Percentiles rank a stretch among this genome's conserved stretches.
phyloP scores from a whole-genome alignment of 352 stramenopile species.

The Nothophytophthora sp. region DNA sequence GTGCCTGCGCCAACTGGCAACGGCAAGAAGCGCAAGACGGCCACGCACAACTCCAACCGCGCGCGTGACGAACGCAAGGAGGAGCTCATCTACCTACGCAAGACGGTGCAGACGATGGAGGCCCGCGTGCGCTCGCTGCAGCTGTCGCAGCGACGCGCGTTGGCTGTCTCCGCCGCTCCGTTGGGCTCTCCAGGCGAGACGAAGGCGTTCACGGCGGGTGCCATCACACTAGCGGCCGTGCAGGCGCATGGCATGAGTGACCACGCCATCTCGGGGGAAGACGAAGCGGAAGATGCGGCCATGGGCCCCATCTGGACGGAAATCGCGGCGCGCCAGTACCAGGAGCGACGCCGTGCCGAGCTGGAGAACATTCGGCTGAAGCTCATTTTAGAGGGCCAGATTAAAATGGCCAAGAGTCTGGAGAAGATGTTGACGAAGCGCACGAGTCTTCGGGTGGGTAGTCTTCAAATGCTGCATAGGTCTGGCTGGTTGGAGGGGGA shows the following conservation, averaged over 20 bases:
- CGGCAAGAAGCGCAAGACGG: constrained; percentile 46
- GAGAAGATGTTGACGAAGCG: constrained; percentile 60
- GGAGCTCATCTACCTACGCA: constrained; percentile 68
- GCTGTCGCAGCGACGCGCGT: constrained; percentile 30
- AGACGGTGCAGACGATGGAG: constrained; percentile 58
- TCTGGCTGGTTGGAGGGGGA: constrained; percentile 1
- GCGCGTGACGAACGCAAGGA: constrained; percentile 63
- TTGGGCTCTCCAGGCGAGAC: constrained; percentile 19
- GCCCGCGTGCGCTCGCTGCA: constrained; percentile 34
- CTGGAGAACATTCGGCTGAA: constrained; percentile 63
- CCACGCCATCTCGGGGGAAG: constrained; percentile 14
- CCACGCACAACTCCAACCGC: constrained; percentile 55
- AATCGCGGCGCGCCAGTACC: constrained; percentile 51
- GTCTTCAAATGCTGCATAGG: no score
- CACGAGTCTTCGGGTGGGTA: constrained; percentile 38
- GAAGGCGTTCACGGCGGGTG: constrained; percentile 19
- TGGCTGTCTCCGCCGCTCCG: constrained; percentile 7
- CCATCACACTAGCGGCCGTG: constrained; percentile 19
- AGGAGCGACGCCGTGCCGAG: constrained; percentile 48
- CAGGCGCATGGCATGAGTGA: constrained; percentile 19
- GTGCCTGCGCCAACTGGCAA: not conserved
- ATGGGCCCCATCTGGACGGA: constrained; percentile 52
- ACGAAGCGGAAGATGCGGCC: constrained; percentile 28
- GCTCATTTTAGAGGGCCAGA: constrained; percentile 46
- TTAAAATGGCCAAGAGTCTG: constrained; percentile 55